Base-by-base conservation (phyloP, 2,329 filamentous ascomycete species). In the Xylaria arbuscula region DNA sequence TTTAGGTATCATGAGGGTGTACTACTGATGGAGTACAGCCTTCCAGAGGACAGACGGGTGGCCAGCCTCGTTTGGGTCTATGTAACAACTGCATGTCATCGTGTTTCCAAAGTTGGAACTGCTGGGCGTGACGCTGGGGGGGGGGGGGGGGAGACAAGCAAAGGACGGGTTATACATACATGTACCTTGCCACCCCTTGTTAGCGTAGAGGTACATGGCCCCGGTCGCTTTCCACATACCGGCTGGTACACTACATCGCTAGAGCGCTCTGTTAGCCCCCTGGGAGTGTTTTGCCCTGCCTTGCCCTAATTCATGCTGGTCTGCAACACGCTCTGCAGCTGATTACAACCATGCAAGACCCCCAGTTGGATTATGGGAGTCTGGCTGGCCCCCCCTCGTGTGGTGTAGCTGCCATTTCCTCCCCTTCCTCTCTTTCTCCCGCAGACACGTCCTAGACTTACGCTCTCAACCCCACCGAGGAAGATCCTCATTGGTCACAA, bases 131-230 rank as follows among this genome's bases (percentile, higher is more conserved):
- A 51, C 45, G 32, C 53, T 48, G 50, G 19, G 47, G 9, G 45
- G 36, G 47, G 47, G 38, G 54, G 24, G 42, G 24, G 28, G 17
- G 36, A 54, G 28, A 36, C 19, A 15, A n/a, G 47, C 19, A 28
- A 13, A 48, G 58, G 45, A 28, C 62, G 45, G 60, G 32, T 36
- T 17, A 50, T 34, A 34, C 63, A 50, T 34, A 34, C 63, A 74
- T 71, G 77, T 78, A 78, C 74, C 74, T 78, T 63, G 64, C 70
- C 67, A 72, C 73, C 72, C 75, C 75, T 73, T 73, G 73, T 77
- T 77, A 78, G 76, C 70, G 75, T 50, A 55, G 62, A 55, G 66
- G 71, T 77, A 76, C 75, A 72, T 75, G 50, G 55, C 54, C 68
- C 45, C 58, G 48, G 62, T 72, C 62, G 48, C 47, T 51, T 69